These are phyloP conservation scores for Herpetospermum pedunculosum DNA, from an alignment of 306 rosid genomes.

Conservation along the genomic window DNA sequence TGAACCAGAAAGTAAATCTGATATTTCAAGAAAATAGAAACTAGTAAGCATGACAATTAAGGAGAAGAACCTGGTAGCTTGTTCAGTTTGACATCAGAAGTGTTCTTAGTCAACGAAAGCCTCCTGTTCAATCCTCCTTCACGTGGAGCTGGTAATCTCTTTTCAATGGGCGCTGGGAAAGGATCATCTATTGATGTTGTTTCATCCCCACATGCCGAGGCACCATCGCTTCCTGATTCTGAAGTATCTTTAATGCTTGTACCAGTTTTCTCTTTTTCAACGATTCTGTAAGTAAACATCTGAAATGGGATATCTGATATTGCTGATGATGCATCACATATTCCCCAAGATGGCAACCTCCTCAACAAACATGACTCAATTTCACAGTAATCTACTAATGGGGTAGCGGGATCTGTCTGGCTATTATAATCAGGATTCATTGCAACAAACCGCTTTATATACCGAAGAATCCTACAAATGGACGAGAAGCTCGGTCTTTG, in stretches of 20 bases:
- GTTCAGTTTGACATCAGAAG: constrained; percentile 29
- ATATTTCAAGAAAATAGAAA: neutral
- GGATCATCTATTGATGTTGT: constrained; percentile 46
- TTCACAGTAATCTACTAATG: constrained; percentile 62
- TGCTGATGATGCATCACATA: constrained; percentile 22
- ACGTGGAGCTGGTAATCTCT: constrained; percentile 27
- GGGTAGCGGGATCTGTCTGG: constrained; percentile 43
- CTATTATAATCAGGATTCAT: constrained; percentile 50
- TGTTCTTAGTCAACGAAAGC: constrained; percentile 22
- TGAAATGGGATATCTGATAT: constrained; percentile 64
- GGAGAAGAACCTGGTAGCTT: constrained; percentile 37
- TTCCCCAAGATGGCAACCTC: constrained; percentile 53
- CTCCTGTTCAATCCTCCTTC: constrained; percentile 27
- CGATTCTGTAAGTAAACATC: constrained; percentile 52
- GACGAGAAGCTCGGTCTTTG: constrained; percentile 80
- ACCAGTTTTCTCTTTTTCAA: constrained; percentile 36
- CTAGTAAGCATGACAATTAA: neutral
- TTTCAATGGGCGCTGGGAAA: constrained; percentile 27
- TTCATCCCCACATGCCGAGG: constrained; percentile 69
- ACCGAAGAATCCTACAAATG: constrained; percentile 71
- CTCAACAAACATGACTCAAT: constrained; percentile 44
- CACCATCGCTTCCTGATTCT: constrained; percentile 64
- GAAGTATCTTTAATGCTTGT: constrained; percentile 37
- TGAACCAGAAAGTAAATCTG: neutral
- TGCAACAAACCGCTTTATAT: constrained; percentile 40